Percentiles rank a stretch among this genome's conserved stretches.
Evolutionary conservation across 148 eudicot genomes (phyloP).

Genomic region (Suaeda aralocaspica): DNA sequence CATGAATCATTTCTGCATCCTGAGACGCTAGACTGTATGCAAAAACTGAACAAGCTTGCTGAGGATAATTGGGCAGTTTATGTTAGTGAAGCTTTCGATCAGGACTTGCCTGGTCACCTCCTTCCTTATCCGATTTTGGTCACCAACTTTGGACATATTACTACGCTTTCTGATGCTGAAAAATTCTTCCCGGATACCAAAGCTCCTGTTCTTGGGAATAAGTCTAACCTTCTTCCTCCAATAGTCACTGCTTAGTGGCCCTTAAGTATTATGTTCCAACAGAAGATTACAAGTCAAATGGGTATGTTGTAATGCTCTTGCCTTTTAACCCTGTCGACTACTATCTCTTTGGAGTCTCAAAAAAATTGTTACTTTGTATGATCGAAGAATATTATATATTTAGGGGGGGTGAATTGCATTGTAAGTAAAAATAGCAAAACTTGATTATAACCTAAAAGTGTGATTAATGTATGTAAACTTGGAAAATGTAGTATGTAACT

Average conservation of each 20-base stretch:
- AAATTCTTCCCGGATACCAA: slow-evolving; percentile 60
- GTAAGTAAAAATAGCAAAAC: too few species aligned
- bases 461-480: too few species aligned
- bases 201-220: slow-evolving; percentile 51
- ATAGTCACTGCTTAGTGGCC: slow-evolving; percentile 40
- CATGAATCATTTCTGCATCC: slow-evolving; percentile 36
- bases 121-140: slow-evolving; percentile 53
- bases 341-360: too few species aligned
- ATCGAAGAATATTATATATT: too few species aligned
- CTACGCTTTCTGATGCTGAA: slow-evolving; percentile 35
- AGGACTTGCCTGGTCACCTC: slow-evolving; percentile 56
- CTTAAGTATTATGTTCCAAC: not conserved
- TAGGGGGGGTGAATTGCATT: too few species aligned
- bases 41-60: slow-evolving; percentile 39
- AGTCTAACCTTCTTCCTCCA: slow-evolving; percentile 44
- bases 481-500: too few species aligned
- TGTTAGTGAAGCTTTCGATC: slow-evolving; percentile 29
- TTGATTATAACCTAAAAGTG: too few species aligned
- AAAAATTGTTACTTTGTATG: too few species aligned
- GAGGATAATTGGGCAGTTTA: slow-evolving; percentile 48
- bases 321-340: not conserved
- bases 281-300: not conserved
- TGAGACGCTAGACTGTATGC: slow-evolving; percentile 47
- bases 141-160: slow-evolving; percentile 38
- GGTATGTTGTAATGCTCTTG: not conserved